Conservation (phyloP, 2,329 filamentous ascomycete species). For the Periconia digitata region DNA sequence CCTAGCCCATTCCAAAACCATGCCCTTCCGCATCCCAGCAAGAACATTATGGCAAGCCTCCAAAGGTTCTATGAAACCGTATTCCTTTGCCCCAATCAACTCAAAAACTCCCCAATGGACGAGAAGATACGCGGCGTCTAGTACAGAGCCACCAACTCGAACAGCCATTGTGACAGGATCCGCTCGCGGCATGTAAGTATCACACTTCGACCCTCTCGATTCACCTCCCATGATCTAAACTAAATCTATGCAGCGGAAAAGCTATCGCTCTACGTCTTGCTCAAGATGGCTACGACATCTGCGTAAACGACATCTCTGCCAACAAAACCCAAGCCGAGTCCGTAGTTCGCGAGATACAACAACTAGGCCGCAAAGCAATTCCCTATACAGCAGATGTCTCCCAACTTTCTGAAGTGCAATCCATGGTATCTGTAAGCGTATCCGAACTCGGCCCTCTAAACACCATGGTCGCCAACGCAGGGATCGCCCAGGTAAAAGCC, state of each 20-base stretch:
- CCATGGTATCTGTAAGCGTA: conserved; percentile 56
- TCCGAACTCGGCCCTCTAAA: conserved; percentile 56
- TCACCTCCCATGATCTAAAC: background rate
- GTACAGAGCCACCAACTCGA: conserved; percentile 19
- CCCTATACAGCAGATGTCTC: conserved; percentile 64
- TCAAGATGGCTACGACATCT: conserved; percentile 66
- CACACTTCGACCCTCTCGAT: background rate
- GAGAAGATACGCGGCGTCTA: conserved; percentile 28
- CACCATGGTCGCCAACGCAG: conserved; percentile 63
- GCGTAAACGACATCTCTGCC: conserved; percentile 62
- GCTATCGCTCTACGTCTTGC: conserved; percentile 66
- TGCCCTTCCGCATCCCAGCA: conserved; percentile 25
- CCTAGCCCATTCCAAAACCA: conserved; percentile 5
- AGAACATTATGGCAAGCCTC: conserved; percentile 24
- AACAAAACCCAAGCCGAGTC: conserved; percentile 57
- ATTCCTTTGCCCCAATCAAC: conserved; percentile 12
- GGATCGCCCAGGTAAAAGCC: conserved; percentile 60
- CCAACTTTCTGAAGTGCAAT: conserved; percentile 55
- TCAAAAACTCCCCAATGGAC: conserved; percentile 18
- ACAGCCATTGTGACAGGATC: conserved; percentile 45
- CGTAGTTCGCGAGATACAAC: conserved; percentile 55
- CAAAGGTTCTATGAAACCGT: conserved; percentile 16
- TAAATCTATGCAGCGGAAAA: conserved; percentile 52
- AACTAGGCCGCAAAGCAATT: conserved; percentile 55
- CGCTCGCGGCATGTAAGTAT: conserved; percentile 40